These are phyloP conservation scores for Bondarzewia mesenterica DNA, from an alignment of 1,284 basidiomycete species.

Conservation along the genomic window DNA sequence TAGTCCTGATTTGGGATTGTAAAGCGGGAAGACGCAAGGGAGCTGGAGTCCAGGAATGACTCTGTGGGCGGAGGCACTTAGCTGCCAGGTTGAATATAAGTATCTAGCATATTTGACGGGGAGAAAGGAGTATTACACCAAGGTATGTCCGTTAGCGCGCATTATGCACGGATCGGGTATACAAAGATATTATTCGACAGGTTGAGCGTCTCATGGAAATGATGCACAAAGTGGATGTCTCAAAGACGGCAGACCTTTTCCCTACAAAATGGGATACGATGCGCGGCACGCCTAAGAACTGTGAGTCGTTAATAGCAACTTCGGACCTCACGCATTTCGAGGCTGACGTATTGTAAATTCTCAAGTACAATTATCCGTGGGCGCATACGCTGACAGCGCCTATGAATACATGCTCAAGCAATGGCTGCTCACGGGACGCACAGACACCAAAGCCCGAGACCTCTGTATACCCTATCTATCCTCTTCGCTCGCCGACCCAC, in stretches of 20 bases:
- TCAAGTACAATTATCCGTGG: slow-evolving; percentile 38
- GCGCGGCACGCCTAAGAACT: slow-evolving; percentile 28
- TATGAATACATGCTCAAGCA: slow-evolving; percentile 75
- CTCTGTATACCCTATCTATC: slow-evolving; percentile 43
- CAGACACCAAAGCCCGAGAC: slow-evolving; percentile 48
- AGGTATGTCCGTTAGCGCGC: slow-evolving; percentile 23
- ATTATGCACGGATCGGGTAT: neutral
- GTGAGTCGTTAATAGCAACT: slow-evolving; percentile 28
- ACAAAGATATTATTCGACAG: neutral
- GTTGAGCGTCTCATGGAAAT: slow-evolving; percentile 30
- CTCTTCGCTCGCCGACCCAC: neutral
- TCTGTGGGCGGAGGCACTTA: slow-evolving; percentile 37
- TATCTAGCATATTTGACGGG: slow-evolving; percentile 59
- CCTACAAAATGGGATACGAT: slow-evolving; percentile 42
- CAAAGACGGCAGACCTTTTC: slow-evolving; percentile 42
- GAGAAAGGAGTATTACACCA: slow-evolving; percentile 39
- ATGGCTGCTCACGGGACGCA: slow-evolving; percentile 53
- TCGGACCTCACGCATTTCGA: neutral
- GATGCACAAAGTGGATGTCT: slow-evolving; percentile 36
- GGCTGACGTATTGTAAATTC: neutral
- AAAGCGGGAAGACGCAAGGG: slow-evolving; percentile 23
- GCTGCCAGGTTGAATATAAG: slow-evolving; percentile 56
- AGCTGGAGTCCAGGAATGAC: slow-evolving; percentile 24
- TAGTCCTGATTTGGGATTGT: neutral
- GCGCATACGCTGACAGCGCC: slow-evolving; percentile 59